Percentiles rank a stretch among this genome's conserved stretches.
phyloP scores from a whole-genome alignment of 2,329 filamentous ascomycete species.

The Cercospora citrullina region DNA sequence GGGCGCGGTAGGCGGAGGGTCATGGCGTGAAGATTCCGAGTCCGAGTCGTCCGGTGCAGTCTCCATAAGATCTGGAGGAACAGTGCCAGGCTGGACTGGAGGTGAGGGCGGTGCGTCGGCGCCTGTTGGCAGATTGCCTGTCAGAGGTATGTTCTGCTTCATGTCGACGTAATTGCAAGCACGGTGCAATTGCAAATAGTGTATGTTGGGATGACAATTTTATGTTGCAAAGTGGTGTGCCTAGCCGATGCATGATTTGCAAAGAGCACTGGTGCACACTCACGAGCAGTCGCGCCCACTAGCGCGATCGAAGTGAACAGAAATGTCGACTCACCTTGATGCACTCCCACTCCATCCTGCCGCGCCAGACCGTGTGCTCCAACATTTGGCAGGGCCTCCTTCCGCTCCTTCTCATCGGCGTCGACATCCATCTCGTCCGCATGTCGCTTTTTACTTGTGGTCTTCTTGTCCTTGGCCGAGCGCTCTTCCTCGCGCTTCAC shows the following conservation, averaged over 20 bases:
- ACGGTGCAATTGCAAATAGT: not conserved
- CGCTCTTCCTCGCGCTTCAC: conserved; percentile 36
- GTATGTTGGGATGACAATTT: not conserved
- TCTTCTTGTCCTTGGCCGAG: conserved; percentile 34
- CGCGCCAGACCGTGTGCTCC: conserved; percentile 64
- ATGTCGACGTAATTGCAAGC: not conserved
- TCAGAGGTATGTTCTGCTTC: conserved; percentile 16
- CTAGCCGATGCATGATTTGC: not conserved
- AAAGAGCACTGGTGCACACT: not conserved
- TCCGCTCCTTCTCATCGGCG: conserved; percentile 64
- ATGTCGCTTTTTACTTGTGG: conserved; percentile 31
- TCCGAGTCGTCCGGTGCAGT: conserved; percentile 62
- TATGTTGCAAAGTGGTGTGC: not conserved
- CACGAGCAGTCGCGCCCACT: not conserved
- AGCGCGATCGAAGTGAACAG: not conserved
- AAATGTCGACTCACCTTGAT: conserved; percentile 53
- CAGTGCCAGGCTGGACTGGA: conserved; percentile 34
- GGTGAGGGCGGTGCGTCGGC: conserved; percentile 37
- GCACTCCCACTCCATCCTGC: conserved; percentile 63
- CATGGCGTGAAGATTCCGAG: conserved; percentile 56
- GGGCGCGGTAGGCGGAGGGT: conserved; percentile 60
- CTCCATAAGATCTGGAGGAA: conserved; percentile 53
- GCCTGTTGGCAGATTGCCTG: conserved; percentile 22
- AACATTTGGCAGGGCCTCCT: conserved; percentile 62
- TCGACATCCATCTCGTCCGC: conserved; percentile 42